Evolutionary conservation across 495 filamentous ascomycete genomes (phyloP).

Genomic region (Aspergillus bridgeri): DNA sequence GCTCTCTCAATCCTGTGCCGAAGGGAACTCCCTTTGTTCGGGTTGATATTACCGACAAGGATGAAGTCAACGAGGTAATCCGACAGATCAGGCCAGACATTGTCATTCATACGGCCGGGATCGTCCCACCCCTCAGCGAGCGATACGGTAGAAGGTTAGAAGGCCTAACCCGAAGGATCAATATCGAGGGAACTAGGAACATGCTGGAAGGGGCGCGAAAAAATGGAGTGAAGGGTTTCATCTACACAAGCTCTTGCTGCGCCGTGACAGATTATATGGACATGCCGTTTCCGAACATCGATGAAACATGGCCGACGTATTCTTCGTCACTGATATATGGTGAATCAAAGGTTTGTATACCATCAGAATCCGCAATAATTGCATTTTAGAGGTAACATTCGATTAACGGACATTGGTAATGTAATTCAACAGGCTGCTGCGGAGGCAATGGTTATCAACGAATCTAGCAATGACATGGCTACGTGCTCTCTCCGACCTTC

Average conservation of each 20-base stretch:
- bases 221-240: slow-evolving; percentile 50
- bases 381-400: slow-evolving; percentile 2
- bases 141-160: slow-evolving; percentile 39
- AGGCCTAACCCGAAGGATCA: slow-evolving; percentile 42
- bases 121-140: slow-evolving; percentile 40
- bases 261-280: slow-evolving; percentile 54
- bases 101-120: slow-evolving; percentile 46
- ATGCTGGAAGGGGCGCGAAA: slow-evolving; percentile 50
- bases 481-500: slow-evolving; percentile 58
- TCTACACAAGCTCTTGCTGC: slow-evolving; percentile 57
- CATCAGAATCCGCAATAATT: slow-evolving; percentile 1
- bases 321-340: slow-evolving; percentile 53
- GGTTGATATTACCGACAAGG: slow-evolving; percentile 36
- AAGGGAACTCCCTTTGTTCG: slow-evolving; percentile 28
- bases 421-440: slow-evolving; percentile 42
- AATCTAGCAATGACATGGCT: slow-evolving; percentile 39
- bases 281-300: slow-evolving; percentile 49
- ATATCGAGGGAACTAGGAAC: slow-evolving; percentile 58
- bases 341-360: slow-evolving; percentile 50
- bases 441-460: slow-evolving; percentile 52
- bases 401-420: slow-evolving; percentile 15
- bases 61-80: slow-evolving; percentile 29
- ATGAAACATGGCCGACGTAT: slow-evolving; percentile 51
- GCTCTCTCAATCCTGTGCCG: slow-evolving; percentile 27
- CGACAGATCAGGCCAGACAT: slow-evolving; percentile 33